Evolutionary conservation across 2,329 filamentous ascomycete species (phyloP), one percentile per base, ranked within the genome.

Genomic region (Capronia americana): DNA sequence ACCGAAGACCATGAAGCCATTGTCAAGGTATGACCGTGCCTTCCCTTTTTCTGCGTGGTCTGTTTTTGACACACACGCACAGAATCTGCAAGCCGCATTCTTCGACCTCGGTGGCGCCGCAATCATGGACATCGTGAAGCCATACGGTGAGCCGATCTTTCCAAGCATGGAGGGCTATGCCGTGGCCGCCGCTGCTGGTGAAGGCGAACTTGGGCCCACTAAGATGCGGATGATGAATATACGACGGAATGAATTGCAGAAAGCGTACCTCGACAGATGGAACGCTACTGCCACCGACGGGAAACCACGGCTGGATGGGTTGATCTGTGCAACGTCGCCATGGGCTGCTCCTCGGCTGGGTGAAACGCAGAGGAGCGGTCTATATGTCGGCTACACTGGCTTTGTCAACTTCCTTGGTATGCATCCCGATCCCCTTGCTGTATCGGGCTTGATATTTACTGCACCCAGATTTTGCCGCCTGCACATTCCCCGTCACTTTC

Each of bases 211-310:
- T n/a, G 71, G 70, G 7, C 68, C 72, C 12, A 73, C 72, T 1
- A 74, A 73, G 64, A 71, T 76, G 68, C 72, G 74, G 10, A 61
- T 73, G 56, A 75, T 75, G 71, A 74, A 72, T 23, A 55, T 74
- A 26, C 69, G 68, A 50, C 65, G 74, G 34, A 76, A 76, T 54
- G 65, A 61, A 28, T 63, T 76, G 20, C 77, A 78, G 61, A 79
- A 79, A 58, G 68, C 66, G 11, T 79, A 78, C 66, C 61, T 79
- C 23, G 78, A 79, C 72, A 64, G 66, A 4, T 79, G 77, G 77
- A 75, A 72, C 24, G 73, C 71, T 8, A 77, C 76, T 0, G 74
- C 68, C 0, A 61, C 59, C 1, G 65, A 75, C 67, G 76, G 73
- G 5, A 74, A 77, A 67, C 60, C 48, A 4, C 65, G 72, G 2